These are phyloP conservation scores for Cladosporium sp. DNA, from an alignment of 2,329 filamentous ascomycete species.

Conservation along the genomic window DNA sequence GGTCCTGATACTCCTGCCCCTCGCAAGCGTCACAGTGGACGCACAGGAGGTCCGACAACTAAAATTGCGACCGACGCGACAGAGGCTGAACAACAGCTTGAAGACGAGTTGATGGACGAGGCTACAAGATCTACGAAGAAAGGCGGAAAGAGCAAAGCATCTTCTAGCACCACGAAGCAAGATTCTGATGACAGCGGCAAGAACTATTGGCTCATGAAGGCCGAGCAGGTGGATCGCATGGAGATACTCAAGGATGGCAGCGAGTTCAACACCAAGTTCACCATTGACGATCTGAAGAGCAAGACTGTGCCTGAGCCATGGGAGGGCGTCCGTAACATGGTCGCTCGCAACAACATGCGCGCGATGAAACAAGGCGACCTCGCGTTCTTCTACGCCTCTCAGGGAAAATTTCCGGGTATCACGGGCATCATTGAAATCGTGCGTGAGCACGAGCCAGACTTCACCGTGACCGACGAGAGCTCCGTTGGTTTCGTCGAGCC, in stretches of 20 bases:
- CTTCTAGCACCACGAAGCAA: not conserved
- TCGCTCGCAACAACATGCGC: constrained; percentile 82
- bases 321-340: constrained; percentile 60
- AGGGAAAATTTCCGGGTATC: constrained; percentile 84
- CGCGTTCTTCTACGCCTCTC: constrained; percentile 96
- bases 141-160: constrained; percentile 4
- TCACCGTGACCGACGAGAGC: constrained; percentile 65
- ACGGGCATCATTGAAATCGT: constrained; percentile 66
- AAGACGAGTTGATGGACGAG: constrained; percentile 25
- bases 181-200: constrained; percentile 14
- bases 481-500: constrained; percentile 81
- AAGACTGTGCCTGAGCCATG: constrained; percentile 78
- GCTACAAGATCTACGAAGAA: constrained; percentile 16
- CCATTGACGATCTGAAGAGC: constrained; percentile 79
- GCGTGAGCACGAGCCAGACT: constrained; percentile 73
- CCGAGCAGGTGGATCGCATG: constrained; percentile 75
- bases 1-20: constrained; percentile 7
- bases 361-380: constrained; percentile 88
- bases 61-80: constrained; percentile 26
- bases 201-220: constrained; percentile 48
- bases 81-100: constrained; percentile 27
- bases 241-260: constrained; percentile 67
- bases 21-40: constrained; percentile 10
- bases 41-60: constrained; percentile 20
- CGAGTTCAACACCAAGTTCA: constrained; percentile 83